Evolutionary conservation across 345 rosid species (phyloP), one percentile per base, ranked within the genome.

Genomic region (Lepidium didymum): DNA sequence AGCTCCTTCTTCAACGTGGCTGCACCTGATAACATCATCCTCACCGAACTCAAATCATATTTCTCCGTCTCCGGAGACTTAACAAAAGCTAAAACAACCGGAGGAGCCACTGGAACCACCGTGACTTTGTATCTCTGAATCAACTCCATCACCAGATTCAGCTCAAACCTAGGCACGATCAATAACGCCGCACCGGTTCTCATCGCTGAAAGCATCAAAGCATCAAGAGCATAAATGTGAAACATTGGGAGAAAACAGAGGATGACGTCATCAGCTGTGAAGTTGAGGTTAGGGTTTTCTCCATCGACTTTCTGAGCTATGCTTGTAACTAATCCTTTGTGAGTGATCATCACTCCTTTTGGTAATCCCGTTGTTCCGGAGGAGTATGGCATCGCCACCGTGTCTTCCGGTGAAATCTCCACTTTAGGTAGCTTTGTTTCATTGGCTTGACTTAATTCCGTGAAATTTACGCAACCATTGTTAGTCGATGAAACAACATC

Each of bases 341-440:
- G 99, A 0, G 95, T 91, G 4, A 94, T 40, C 95, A 91, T 87
- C 47, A 91, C 99, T 3, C 99, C 99, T 40, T 94, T 94, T 0
- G 99, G 99, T 4, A 91, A 63, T 12, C 97, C 99, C 3, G 96
- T 94, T 1, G 99, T 94, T 0, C 99, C 99, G 3, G 99, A 94
- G 3, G 97, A 94, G 52, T 86, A 94, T 0, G 96, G 99, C 7
- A 94, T 80, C n/a, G 95, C 91, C 65, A 89, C 90, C 6, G 83
- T 86, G 36, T 94, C 95, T 21, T 89, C 84, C 0, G 92, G 81
- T 5, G 53, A 59, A 53, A 94, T 81, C 13, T 83, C 59, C 11
- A 80, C 85, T 0, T 42, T 53, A 0, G 85, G 85, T 1, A 84
- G 58, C 0, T 77, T 72, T 6, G 54, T 60, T 64, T 86, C 91